Evolutionary conservation across 805 yeast genomes (phyloP).

Genomic region (Yarrowia sp.): DNA sequence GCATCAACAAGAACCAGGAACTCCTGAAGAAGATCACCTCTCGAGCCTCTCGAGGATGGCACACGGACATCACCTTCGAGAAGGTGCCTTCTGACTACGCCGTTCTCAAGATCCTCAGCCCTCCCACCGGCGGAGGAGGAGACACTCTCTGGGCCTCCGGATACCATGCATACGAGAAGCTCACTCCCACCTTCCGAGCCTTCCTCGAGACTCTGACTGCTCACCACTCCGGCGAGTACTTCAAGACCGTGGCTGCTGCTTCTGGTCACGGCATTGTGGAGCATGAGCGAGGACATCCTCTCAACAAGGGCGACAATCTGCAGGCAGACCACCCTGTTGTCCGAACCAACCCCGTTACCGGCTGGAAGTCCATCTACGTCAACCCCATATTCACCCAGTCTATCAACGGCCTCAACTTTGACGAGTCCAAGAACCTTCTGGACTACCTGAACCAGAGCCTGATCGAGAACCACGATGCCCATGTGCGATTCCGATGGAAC

Average conservation of each 20-base stretch:
- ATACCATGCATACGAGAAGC: conserved; percentile 53
- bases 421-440: conserved; percentile 50
- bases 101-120: conserved; percentile 60
- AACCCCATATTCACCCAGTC: conserved; percentile 52
- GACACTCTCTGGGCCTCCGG: conserved; percentile 57
- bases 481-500: conserved; percentile 51
- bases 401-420: conserved; percentile 52
- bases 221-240: conserved; percentile 32
- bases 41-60: conserved; percentile 49
- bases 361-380: conserved; percentile 57
- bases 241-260: conserved; percentile 28
- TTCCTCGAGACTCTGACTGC: conserved; percentile 44
- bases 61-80: conserved; percentile 75
- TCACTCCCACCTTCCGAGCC: conserved; percentile 49
- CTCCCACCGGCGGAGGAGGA: conserved; percentile 51
- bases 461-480: conserved; percentile 42
- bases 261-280: conserved; percentile 28
- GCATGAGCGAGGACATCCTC: conserved; percentile 35
- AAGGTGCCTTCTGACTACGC: conserved; percentile 73
- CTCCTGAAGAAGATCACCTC: neutral
- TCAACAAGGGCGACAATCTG: conserved; percentile 35
- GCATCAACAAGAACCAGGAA: neutral
- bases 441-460: conserved; percentile 50
- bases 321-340: conserved; percentile 52
- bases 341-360: conserved; percentile 66